Conservation (phyloP, 1,284 basidiomycete genomes). For the Moesziomyces parantarcticus region DNA sequence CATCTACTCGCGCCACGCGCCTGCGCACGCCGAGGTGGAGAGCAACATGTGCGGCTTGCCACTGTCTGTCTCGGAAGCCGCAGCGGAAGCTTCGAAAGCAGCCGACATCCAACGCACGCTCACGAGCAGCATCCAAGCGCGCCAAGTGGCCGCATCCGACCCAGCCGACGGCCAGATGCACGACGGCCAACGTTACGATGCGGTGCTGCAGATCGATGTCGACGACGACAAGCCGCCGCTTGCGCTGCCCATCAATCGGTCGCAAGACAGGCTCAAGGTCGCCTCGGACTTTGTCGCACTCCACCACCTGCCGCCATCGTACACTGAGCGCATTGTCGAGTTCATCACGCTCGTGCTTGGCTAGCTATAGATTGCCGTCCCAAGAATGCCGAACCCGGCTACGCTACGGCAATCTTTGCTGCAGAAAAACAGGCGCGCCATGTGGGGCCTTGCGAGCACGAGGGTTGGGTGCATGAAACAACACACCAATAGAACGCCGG, state of each 20-base stretch:
- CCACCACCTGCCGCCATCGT: constrained; percentile 29
- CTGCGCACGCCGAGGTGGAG: neutral
- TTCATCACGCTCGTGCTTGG: constrained; percentile 49
- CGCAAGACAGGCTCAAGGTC: constrained; percentile 17
- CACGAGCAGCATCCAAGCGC: neutral
- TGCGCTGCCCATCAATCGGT: constrained; percentile 31
- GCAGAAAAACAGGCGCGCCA: too few species aligned
- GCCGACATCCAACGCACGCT: neutral
- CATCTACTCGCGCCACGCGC: constrained; percentile 27
- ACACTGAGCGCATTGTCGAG: constrained; percentile 36
- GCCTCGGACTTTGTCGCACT: constrained; percentile 30
- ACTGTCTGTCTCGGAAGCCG: constrained; percentile 21
- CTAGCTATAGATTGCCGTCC: constrained; percentile 3
- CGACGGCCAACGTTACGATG: constrained; percentile 38
- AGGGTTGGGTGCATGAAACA: too few species aligned
- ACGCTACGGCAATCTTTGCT: constrained; percentile 11
- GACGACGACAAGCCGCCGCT: constrained; percentile 47
- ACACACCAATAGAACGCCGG: too few species aligned
- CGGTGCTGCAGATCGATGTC: constrained; percentile 46
- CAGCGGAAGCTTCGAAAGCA: constrained; percentile 6
- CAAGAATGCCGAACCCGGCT: neutral
- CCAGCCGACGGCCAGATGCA: too few species aligned
- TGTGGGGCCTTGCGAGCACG: too few species aligned
- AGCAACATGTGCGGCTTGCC: constrained; percentile 13
- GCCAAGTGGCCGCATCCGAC: too few species aligned